Base-by-base conservation (phyloP, 176 grass and related monocot species). In the Carex littledalei region DNA sequence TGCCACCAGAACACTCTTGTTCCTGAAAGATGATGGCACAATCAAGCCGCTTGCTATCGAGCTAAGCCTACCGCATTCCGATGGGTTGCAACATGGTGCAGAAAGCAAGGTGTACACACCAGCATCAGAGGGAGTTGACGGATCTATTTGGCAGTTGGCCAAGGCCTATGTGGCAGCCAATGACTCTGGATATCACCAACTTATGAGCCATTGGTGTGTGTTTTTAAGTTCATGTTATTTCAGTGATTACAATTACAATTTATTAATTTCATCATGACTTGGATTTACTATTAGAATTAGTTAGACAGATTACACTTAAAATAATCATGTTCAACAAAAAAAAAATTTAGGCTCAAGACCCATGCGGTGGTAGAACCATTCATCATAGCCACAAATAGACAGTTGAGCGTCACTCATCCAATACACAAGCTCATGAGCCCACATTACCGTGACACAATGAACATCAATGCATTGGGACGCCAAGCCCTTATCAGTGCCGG, bases 161-260 rank as follows among this genome's bases (percentile, higher is more conserved):
- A 98, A 98, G 88, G 95, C 95, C 20, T 98, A 95, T 8, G 89
- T 80, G 29, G 72, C 67, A 7, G 95, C 94, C 21, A 93, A 98
- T 1, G 95, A 98, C 86, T 93, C 95, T 39, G 95, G 91, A 37
- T 81, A 86, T 86, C 95, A 97, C 86, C 92, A 97, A 43, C 87
- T 97, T 2, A 62, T 97, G 37, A 93, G 87, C 91, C 95, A 97
- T 78, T 97, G 92, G 94, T 97, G 68, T 97, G 68, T 87, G 74
- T 49, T 3, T 22, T 82, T 24, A 7, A 92, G 87, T 87, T 87
- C 91, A 11, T 67, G 83, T 81, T 7, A 5, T 12, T 34, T 84
- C 58, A 15, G 65, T 16, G 1, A 17, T 16, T 39, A 41, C 0
- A 65, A 73, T 13, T 55, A 43, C n/a, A 17, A 72, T 0, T 31